Base-by-base conservation (phyloP, 371 early-diverging fungal genomes). In the Choanephora cucurbitarum region DNA sequence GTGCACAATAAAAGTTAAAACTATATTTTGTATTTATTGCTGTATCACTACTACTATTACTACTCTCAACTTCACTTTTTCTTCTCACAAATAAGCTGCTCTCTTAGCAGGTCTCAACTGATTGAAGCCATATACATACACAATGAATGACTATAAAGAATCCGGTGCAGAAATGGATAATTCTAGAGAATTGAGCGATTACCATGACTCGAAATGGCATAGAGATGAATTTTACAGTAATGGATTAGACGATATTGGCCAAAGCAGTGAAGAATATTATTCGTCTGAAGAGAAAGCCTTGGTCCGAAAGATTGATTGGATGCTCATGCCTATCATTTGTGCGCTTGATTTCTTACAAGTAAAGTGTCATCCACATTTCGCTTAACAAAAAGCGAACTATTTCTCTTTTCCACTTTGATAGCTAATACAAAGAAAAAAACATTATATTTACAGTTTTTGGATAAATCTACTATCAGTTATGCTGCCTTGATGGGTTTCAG, bases 311-410 rank as follows among this genome's bases (percentile, higher is more conserved):
- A 68, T 76, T 44, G 70, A 70, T 49, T 49, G 60, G 33, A 44
- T 65, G 18, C 22, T 76, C 18, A 47, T 76, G 47, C 76, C 76
- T 3, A 53, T 68, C 34, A 60, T 68, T 47, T 76, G 76, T 53
- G 54, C 50, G 40, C 66, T 76, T 22, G 66, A 67, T 49, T 66
- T 76, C 31, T 53, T 76, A 50, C 75, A 74, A 61, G 75, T 70
- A 66, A 57, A 50, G 6, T 14, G 11, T 23, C 23, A 24, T 1
- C n/a, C n/a, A n/a, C 19, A 21, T 4, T 44, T 5, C 1, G 21
- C 24, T 28, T 9, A 4, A 40, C 23, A 22, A n/a, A n/a, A n/a
- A n/a, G n/a, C n/a, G n/a, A n/a, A n/a, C n/a, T n/a, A n/a, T n/a
- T n/a, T n/a, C n/a, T n/a, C n/a, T 22, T 15, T 22, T 6, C 21